Evolutionary conservation across 768 basidiomycete species (phyloP), one percentile per base, ranked within the genome.

Genomic region (Russula griseocarnosa): DNA sequence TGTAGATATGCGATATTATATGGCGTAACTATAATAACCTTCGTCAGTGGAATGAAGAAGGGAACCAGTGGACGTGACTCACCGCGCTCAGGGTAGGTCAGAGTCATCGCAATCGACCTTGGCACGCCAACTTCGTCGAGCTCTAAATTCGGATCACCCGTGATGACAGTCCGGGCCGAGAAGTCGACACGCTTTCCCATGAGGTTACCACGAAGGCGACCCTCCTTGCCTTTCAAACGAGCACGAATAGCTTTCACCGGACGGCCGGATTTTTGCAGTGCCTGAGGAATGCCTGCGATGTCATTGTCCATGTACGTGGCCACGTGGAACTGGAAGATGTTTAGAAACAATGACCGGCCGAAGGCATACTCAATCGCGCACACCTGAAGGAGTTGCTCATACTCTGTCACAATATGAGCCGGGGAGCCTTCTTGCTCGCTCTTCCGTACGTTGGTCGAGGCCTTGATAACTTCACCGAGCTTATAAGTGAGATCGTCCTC

Each of bases 231-330:
- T 82, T 99, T 99, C 60, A 99, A 82, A 50, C 97, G 88, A 6
- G 96, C 94, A 62, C 97, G 93, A 70, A 99, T 98, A 40, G 97
- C 95, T 76, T 99, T 99, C 64, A 99, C 90, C 30, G 97, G 95
- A 63, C 97, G 85, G 34, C 97, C 97, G 47, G 93, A 95, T 76
- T 98, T 98, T 72, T 98, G 97, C 69, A 96, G 77, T 2, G 97
- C 94, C 72, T 98, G 96, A 1, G 97, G 97, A 40, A 98, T 92
- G 51, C 97, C 97, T 38, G 97, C 94, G 62, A 98, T 95, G 72
- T 98, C 95, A 72, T 99, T 99, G 73, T 99, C 97, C 96, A 99
- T 99, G 73, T 98, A 99, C 0, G 97, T 98, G 3, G 97, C 97
- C 65, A 98, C 94, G 72, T 99, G 97, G 74, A 95, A 99, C 93